Conservation (phyloP, 768 basidiomycete genomes). For the Panellus pusillus region DNA sequence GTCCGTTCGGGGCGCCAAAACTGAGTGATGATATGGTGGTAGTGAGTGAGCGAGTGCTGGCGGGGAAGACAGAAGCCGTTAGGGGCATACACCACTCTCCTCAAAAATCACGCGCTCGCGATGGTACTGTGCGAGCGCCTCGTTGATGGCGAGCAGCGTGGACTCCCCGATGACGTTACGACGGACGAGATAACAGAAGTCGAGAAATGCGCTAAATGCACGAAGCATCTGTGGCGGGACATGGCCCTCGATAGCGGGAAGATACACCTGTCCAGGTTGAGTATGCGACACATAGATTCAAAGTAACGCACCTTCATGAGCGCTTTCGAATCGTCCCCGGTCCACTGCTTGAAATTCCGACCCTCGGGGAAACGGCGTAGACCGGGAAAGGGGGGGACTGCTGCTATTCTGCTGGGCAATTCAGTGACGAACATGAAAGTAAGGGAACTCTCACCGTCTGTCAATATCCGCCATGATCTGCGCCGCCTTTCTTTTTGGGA, state of each 20-base stretch:
- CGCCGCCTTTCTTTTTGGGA: too few species aligned
- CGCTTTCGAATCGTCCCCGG: too few species aligned
- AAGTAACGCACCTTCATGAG: too few species aligned
- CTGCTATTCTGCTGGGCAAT: too few species aligned
- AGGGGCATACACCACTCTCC: constrained; percentile 9
- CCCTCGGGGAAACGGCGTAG: background rate
- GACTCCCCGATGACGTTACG: constrained; percentile 16
- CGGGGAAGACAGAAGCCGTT: constrained; percentile 27
- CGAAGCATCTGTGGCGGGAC: constrained; percentile 27
- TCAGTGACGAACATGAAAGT: too few species aligned
- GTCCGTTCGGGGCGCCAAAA: constrained; percentile 35
- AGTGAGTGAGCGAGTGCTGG: constrained; percentile 36
- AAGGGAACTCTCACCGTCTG: too few species aligned
- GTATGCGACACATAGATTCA: too few species aligned
- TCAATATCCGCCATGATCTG: too few species aligned
- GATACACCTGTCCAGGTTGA: constrained; percentile 27
- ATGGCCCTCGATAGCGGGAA: constrained; percentile 29
- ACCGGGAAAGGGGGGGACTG: too few species aligned
- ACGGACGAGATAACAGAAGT: constrained; percentile 33
- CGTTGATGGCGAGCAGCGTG: constrained; percentile 25
- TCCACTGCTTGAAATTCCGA: too few species aligned
- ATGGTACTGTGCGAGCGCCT: constrained; percentile 23
- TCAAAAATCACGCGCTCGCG: constrained; percentile 23
- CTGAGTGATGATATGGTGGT: constrained; percentile 19
- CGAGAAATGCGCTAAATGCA: constrained; percentile 25